A percentile compares a stretch with the other conserved stretches of the same genome.
Evolutionary conservation across 1,284 basidiomycete genomes (phyloP).

Genomic region (Ceratobasidium papillatum): DNA sequence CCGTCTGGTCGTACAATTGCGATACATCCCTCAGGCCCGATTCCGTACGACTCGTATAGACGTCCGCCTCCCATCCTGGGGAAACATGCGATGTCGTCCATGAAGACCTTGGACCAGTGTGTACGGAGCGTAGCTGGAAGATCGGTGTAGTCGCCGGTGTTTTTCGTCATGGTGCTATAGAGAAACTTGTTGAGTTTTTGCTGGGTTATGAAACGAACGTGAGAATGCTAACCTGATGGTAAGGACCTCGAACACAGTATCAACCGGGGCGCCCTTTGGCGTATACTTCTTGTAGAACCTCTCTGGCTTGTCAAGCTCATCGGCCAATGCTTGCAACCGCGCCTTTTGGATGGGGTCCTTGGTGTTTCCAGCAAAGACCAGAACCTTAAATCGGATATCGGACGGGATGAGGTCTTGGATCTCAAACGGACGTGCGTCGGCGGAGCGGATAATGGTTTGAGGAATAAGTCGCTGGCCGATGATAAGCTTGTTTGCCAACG

Average conservation of each 20-base stretch:
- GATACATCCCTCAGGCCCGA: constrained; percentile 64
- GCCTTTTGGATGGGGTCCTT: constrained; percentile 54
- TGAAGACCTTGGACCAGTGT: constrained; percentile 72
- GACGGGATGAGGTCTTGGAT: constrained; percentile 74
- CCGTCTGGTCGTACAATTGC: constrained; percentile 78
- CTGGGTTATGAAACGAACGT: neutral
- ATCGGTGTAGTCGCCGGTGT: constrained; percentile 58
- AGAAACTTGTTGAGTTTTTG: neutral
- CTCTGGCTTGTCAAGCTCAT: constrained; percentile 55
- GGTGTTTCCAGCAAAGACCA: constrained; percentile 71
- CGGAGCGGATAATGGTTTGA: constrained; percentile 67
- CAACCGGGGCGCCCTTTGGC: constrained; percentile 50
- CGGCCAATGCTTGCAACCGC: constrained; percentile 58
- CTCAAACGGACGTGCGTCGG: constrained; percentile 68
- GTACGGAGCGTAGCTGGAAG: constrained; percentile 63
- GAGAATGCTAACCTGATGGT: constrained; percentile 53
- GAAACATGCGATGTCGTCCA: constrained; percentile 57
- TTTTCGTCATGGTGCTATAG: constrained; percentile 56
- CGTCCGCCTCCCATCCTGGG: constrained; percentile 55
- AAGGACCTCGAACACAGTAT: constrained; percentile 63
- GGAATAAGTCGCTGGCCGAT: constrained; percentile 69
- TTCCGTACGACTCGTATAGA: constrained; percentile 66
- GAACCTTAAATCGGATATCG: constrained; percentile 75
- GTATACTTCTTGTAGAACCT: constrained; percentile 53
- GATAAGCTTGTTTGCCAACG: constrained; percentile 58